Evolutionary conservation across 2,329 filamentous ascomycete species (phyloP).

Genomic region (Aspergillus chevalieri): DNA sequence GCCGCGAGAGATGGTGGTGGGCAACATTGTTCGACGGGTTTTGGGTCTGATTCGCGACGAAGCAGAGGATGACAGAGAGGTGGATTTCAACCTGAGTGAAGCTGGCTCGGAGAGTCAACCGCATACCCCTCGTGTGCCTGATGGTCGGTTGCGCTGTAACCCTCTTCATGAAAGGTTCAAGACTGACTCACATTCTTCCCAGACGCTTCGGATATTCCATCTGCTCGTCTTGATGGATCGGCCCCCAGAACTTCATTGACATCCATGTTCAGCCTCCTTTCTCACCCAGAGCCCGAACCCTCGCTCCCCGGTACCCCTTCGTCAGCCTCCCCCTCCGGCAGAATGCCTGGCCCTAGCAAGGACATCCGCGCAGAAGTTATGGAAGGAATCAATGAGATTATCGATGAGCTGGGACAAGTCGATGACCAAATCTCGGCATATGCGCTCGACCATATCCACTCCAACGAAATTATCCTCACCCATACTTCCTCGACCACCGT

Average conservation of each 20-base stretch:
- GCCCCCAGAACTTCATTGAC: slow-evolving; percentile 55
- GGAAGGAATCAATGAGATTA: slow-evolving; percentile 89
- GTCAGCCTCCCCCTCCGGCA: slow-evolving; percentile 30
- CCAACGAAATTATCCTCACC: slow-evolving; percentile 85
- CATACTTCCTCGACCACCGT: slow-evolving; percentile 81
- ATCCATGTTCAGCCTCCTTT: slow-evolving; percentile 83
- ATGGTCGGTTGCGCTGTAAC: slow-evolving; percentile 21
- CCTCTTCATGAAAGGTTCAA: not conserved
- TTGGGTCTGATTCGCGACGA: slow-evolving; percentile 88
- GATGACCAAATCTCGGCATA: slow-evolving; percentile 89
- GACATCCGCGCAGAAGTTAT: slow-evolving; percentile 86
- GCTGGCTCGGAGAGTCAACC: slow-evolving; percentile 50
- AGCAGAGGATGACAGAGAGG: slow-evolving; percentile 71
- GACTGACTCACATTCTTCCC: slow-evolving; percentile 4
- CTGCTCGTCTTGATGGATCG: slow-evolving; percentile 25
- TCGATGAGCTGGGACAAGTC: slow-evolving; percentile 87
- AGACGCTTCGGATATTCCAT: slow-evolving; percentile 20
- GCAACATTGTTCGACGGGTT: slow-evolving; percentile 87
- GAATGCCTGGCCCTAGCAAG: slow-evolving; percentile 35
- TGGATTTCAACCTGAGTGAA: slow-evolving; percentile 55
- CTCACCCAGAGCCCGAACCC: slow-evolving; percentile 51
- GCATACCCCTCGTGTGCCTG: slow-evolving; percentile 34
- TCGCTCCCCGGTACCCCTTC: slow-evolving; percentile 35
- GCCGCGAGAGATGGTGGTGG: slow-evolving; percentile 83
- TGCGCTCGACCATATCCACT: slow-evolving; percentile 86